phyloP scores from a whole-genome alignment of 2,329 filamentous ascomycete genomes.

The Penicillium occitanis region DNA sequence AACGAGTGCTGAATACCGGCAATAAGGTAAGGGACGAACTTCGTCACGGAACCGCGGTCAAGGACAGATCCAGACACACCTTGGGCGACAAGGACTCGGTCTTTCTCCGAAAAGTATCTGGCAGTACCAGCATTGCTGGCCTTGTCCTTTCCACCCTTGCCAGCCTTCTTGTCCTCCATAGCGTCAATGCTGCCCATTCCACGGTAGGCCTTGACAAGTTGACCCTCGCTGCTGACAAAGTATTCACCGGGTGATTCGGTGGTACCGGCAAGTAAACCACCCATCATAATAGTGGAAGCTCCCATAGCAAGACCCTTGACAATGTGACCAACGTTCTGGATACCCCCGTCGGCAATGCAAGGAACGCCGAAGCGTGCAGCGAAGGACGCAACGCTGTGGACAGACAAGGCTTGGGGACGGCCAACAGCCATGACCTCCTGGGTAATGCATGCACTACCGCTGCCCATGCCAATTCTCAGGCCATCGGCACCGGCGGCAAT shows the following conservation, averaged over 20 bases:
- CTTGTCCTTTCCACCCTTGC: slow-evolving; percentile 68
- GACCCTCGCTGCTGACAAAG: slow-evolving; percentile 92
- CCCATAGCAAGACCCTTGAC: slow-evolving; percentile 96
- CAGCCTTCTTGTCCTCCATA: slow-evolving; percentile 99
- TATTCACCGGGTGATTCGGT: slow-evolving; percentile 97
- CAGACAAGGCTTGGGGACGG: slow-evolving; percentile 88
- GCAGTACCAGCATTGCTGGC: slow-evolving; percentile 87
- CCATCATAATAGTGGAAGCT: slow-evolving; percentile 98
- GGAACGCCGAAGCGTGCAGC: slow-evolving; percentile 92
- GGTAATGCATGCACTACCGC: slow-evolving; percentile 95
- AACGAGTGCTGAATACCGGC: slow-evolving; percentile 96
- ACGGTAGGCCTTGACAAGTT: slow-evolving; percentile 98
- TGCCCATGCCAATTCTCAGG: slow-evolving; percentile 97
- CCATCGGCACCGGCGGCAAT: slow-evolving; percentile 95
- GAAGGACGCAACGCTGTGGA: slow-evolving; percentile 85
- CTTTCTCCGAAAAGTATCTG: slow-evolving; percentile 96
- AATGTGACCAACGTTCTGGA: slow-evolving; percentile 98
- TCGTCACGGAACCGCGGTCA: slow-evolving; percentile 72
- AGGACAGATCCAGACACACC: slow-evolving; percentile 76
- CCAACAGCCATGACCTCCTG: slow-evolving; percentile 99
- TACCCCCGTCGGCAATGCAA: slow-evolving; percentile 95
- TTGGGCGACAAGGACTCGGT: slow-evolving; percentile 91
- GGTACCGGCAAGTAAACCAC: slow-evolving; percentile 91
- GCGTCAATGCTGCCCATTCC: slow-evolving; percentile 99
- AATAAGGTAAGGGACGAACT: slow-evolving; percentile 93